These are phyloP conservation scores for Asterophora lycoperdoides DNA, from an alignment of 768 basidiomycete species.

Conservation along the genomic window DNA sequence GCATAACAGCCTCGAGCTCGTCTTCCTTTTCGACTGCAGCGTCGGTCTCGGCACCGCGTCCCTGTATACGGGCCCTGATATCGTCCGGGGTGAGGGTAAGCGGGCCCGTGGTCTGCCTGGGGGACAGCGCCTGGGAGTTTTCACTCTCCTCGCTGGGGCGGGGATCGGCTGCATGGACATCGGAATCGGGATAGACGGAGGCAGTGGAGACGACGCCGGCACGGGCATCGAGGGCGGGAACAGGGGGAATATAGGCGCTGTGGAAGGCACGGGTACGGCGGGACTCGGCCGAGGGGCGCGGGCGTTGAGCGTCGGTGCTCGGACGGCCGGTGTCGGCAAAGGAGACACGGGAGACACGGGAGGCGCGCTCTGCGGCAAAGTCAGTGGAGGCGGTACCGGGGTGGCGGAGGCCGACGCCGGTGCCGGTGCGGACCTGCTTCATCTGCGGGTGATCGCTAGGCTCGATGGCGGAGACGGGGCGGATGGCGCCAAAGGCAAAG, in stretches of 20 bases:
- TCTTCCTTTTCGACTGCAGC: constrained; percentile 18
- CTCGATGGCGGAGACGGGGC: constrained; percentile 41
- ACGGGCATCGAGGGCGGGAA: constrained; percentile 14
- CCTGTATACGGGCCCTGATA: constrained; percentile 50
- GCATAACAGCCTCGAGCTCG: constrained; percentile 56
- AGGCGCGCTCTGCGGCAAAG: constrained; percentile 33
- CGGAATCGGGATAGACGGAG: constrained; percentile 14
- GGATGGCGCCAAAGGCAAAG: constrained; percentile 58
- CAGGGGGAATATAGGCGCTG: constrained; percentile 38
- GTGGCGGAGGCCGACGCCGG: constrained; percentile 47
- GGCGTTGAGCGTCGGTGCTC: too few species aligned
- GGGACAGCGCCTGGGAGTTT: constrained; percentile 22
- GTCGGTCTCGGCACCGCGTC: constrained; percentile 11
- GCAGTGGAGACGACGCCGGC: constrained; percentile 5
- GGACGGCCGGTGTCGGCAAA: constrained; percentile 49
- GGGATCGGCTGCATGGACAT: constrained; percentile 7
- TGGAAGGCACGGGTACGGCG: constrained; percentile 38
- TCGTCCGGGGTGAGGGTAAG: constrained; percentile 54
- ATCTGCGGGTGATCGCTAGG: constrained; percentile 30
- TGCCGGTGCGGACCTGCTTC: constrained; percentile 42
- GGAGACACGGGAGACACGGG: constrained; percentile 58
- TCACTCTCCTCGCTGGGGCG: background rate
- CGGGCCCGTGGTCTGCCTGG: constrained; percentile 37
- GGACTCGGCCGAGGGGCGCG: constrained; percentile 35
- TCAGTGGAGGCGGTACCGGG: constrained; percentile 24